Evolutionary conservation across 257 asterid species (phyloP), one percentile per base, ranked within the genome.

Genomic region (Solanum chiquidenum): DNA sequence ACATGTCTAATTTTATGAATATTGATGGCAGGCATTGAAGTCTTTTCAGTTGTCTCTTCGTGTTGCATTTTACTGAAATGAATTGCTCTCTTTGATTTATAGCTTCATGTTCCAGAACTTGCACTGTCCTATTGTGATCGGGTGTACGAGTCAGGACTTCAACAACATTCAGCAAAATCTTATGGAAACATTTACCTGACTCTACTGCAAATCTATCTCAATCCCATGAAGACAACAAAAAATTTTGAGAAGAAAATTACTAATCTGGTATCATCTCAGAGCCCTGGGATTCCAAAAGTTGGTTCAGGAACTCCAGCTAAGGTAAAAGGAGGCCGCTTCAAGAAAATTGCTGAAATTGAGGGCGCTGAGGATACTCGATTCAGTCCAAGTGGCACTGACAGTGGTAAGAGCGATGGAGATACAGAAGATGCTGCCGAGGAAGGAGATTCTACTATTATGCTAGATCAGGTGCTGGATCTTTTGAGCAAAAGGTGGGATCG

Each of bases 401-500:
- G 98, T 90, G 96, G 98, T 87, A 96, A 93, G 92, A 97, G 99
- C 88, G 99, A 97, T 64, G 95, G 94, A 42, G 99, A 96, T 87
- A 92, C 93, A 12, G 98, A 96, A 86, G 98, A 97, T 60, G 90
- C 87, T 86, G 80, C 38, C 40, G 99, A 94, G 90, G 98, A 91
- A 93, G 98, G 92, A 89, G 88, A 89, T 86, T 93, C 99, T 66
- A 89, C 93, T 77, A 95, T 94, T 79, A 96, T 95, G 98, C 96
- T 94, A 71, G 99, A 97, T 91, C 97, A 93, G 91, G 98, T 96
- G 77, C 94, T 96, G 88, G 97, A 97, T 93, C 93, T 97, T 93
- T 91, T 97, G 98, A 91, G 98, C 90, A 89, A 83, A 87, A 93
- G 98, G 91, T 97, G 99, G 99, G 99, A 97, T 84, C 94, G 98